Percentiles rank a stretch among this genome's conserved stretches.
phyloP scores from a whole-genome alignment of 106 monocot genomes.

The Acorus calamus region DNA sequence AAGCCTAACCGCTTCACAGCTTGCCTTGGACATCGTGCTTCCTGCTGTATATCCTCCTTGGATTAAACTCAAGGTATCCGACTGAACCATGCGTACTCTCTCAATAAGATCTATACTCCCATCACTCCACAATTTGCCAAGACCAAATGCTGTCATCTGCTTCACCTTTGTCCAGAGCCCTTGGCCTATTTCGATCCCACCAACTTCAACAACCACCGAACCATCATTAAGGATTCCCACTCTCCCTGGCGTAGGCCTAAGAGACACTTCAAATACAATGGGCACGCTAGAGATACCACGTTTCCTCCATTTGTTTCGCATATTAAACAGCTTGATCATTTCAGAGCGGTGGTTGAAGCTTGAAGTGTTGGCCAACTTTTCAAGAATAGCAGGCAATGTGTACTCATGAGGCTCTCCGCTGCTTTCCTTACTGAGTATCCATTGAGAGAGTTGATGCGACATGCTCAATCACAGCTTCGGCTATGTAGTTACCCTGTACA shows the following conservation, averaged over 20 bases:
- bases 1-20: slow-evolving; percentile 65
- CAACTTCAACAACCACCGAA: slow-evolving; percentile 73
- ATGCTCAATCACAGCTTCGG: slow-evolving; percentile 77
- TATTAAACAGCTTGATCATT: slow-evolving; percentile 40
- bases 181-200: slow-evolving; percentile 77
- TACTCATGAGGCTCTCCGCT: slow-evolving; percentile 41
- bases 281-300: slow-evolving; percentile 65
- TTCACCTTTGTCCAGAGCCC: slow-evolving; percentile 92
- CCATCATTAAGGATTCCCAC: slow-evolving; percentile 67
- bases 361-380: slow-evolving; percentile 20
- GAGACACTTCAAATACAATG: slow-evolving; percentile 24
- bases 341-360: slow-evolving; percentile 21
- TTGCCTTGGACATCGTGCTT: slow-evolving; percentile 75
- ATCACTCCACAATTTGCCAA: slow-evolving; percentile 43
- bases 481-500: slow-evolving; percentile 67
- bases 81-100: slow-evolving; percentile 57
- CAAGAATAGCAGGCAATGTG: slow-evolving; percentile 41
- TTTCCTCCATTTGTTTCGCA: slow-evolving; percentile 50
- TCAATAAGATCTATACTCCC: slow-evolving; percentile 32
- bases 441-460: slow-evolving; percentile 45
- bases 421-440: slow-evolving; percentile 33
- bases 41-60: slow-evolving; percentile 70
- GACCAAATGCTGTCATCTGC: slow-evolving; percentile 71
- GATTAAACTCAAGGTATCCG: slow-evolving; percentile 69
- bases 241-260: slow-evolving; percentile 52